phyloP scores from a whole-genome alignment of 345 rosid species.

The Iberis pinnata region DNA sequence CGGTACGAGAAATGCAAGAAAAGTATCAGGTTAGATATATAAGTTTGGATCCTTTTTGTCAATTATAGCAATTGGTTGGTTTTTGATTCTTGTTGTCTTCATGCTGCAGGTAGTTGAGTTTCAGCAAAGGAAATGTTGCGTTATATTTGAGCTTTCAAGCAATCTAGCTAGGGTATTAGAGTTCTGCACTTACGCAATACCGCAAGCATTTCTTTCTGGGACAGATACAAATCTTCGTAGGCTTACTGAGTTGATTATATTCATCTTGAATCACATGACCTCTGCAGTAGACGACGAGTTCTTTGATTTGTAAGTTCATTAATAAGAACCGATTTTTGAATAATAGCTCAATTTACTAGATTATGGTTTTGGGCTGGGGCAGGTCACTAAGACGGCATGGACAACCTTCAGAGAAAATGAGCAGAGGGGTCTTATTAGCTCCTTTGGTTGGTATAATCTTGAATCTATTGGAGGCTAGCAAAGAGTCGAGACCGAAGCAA shows the following conservation, averaged over 20 bases:
- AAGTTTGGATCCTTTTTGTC: too few relatives aligned
- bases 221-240: conserved; percentile 83
- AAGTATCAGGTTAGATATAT: conserved; percentile 58
- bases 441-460: conserved; percentile 85
- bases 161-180: conserved; percentile 88
- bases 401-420: conserved; percentile 66
- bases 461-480: conserved; percentile 71
- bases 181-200: conserved; percentile 77
- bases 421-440: conserved; percentile 70
- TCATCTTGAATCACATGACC: conserved; percentile 75
- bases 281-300: conserved; percentile 83
- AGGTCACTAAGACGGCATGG: conserved; percentile 76
- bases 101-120: conserved; percentile 64
- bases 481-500: conserved; percentile 30
- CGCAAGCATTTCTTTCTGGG: conserved; percentile 77
- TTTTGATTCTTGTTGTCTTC: conserved; percentile 15
- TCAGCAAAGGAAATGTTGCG: conserved; percentile 80
- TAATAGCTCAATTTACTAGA: background rate
- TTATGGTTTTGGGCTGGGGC: conserved; percentile 7
- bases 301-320: conserved; percentile 69
- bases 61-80: too few relatives aligned
- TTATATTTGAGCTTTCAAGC: conserved; percentile 89
- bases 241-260: conserved; percentile 73
- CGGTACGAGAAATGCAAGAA: conserved; percentile 93
- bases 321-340: too few relatives aligned